Conservation (phyloP, 1,284 basidiomycete species). For the Cryptococcus sp. region DNA sequence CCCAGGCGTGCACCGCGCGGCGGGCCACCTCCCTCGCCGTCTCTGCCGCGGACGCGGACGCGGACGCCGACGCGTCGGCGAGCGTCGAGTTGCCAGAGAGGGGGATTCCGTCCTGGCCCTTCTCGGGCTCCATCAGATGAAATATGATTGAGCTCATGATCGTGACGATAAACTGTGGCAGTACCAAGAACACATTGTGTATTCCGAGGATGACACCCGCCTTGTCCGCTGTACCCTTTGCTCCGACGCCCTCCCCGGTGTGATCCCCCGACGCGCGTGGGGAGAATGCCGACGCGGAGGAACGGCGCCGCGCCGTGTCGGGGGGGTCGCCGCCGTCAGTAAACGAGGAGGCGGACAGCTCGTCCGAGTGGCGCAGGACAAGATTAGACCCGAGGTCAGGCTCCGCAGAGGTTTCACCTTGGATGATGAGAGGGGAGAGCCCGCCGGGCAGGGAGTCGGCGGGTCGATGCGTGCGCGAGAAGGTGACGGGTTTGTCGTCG, state of each 20-base stretch:
- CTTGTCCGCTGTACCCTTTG: slow-evolving; percentile 61
- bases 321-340: not conserved
- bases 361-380: slow-evolving; percentile 38
- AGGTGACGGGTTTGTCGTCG: not conserved
- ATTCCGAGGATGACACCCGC: slow-evolving; percentile 90
- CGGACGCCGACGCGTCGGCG: slow-evolving; percentile 3
- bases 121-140: slow-evolving; percentile 49
- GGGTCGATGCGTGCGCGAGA: not conserved
- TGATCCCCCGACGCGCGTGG: not conserved
- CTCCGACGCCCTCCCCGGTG: not conserved
- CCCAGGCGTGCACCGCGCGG: slow-evolving; percentile 5
- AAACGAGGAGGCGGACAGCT: slow-evolving; percentile 6
- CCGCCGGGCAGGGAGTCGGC: not conserved
- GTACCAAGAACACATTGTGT: slow-evolving; percentile 83
- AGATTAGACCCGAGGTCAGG: slow-evolving; percentile 33
- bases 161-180: slow-evolving; percentile 57
- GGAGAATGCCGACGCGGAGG: not conserved
- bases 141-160: slow-evolving; percentile 54
- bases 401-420: slow-evolving; percentile 13
- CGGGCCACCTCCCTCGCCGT: not conserved
- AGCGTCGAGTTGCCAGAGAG: slow-evolving; percentile 18
- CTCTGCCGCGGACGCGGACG: slow-evolving; percentile 6
- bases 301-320: not conserved
- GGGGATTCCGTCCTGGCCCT: slow-evolving; percentile 15
- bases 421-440: slow-evolving; percentile 20